Base-by-base conservation (phyloP, 164 flowering plant species). In the Berberis thunbergii region DNA sequence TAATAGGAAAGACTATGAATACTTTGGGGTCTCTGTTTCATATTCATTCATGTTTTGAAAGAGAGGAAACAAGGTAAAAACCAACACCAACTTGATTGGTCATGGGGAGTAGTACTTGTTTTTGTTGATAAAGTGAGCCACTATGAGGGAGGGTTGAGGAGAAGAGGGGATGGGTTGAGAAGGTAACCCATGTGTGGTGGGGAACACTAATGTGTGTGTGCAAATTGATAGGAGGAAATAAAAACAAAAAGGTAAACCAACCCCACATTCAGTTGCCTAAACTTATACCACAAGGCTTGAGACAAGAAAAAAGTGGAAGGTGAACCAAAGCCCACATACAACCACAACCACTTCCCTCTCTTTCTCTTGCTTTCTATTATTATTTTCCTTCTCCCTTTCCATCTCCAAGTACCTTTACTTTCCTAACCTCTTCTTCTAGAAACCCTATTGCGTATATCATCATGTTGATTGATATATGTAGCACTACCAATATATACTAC, bases 251-350 rank as follows among this genome's bases (percentile, higher is more conserved):
- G 60, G 59, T 50, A 49, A 43, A 52, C 68, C 67, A 61, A 65
- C 26, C 26, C 26, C 26, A 26, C 66, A 58, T 64, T 62, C 42
- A 67, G 65, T 60, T 67, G 75, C 79, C 74, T 54, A 77, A 79
- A 78, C 84, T 81, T 80, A 74, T 68, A 79, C 77, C 79, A 75
- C 74, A 79, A 79, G 80, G 78, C 69, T 77, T 56, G 26, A 45
- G 46, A 65, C 59, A 63, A 63, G 67, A 64, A 66, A 74, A 72
- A 76, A 75, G 82, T 78, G 88, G 85, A 82, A 74, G 88, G 85
- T 80, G 81, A 83, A 83, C 82, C 81, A 76, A 82, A 83, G 81
- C 76, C 81, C 80, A 81, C 78, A 80, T 64, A 65, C 49, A 64
- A 64, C 50, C 43, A 54, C 62, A 66, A 49, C 68, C 48, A 66